Percentiles rank a stretch among this genome's conserved stretches.
phyloP scores from a whole-genome alignment of 2,329 filamentous ascomycete species.

The Camillea tinctor region DNA sequence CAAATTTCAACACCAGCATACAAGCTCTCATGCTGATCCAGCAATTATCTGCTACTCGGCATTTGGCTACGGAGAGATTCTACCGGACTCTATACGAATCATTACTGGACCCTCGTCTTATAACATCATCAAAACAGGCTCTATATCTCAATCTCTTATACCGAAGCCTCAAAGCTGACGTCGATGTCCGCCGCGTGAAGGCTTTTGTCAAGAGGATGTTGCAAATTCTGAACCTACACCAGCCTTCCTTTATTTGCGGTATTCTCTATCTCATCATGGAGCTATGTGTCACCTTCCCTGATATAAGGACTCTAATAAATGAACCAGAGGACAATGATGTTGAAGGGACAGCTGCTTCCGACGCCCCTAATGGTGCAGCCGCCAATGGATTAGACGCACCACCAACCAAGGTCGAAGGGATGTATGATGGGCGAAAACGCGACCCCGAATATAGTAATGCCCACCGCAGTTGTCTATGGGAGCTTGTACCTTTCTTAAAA shows the following conservation, averaged over 20 bases:
- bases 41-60: conserved; percentile 79
- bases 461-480: conserved; percentile 92
- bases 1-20: conserved; percentile 98
- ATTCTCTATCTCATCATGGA: conserved; percentile 88
- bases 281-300: conserved; percentile 75
- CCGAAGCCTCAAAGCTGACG: conserved; percentile 81
- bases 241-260: conserved; percentile 89
- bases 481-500: conserved; percentile 73
- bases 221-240: conserved; percentile 83
- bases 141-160: conserved; percentile 92
- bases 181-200: conserved; percentile 89
- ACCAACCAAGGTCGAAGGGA: conserved; percentile 29
- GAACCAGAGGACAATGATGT: conserved; percentile 78
- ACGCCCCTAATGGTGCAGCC: conserved; percentile 24
- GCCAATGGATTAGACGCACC: conserved; percentile 22
- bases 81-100: conserved; percentile 96
- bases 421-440: conserved; percentile 86
- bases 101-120: conserved; percentile 81
- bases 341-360: conserved; percentile 58
- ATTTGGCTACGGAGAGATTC: conserved; percentile 83
- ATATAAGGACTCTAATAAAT: conserved; percentile 73
- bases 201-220: conserved; percentile 93
- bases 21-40: conserved; percentile 95
- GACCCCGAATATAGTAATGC: conserved; percentile 91
- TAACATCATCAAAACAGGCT: conserved; percentile 90